Evolutionary conservation across 2,329 filamentous ascomycete species (phyloP).

Genomic region (Ploettnerulaceae sp.): DNA sequence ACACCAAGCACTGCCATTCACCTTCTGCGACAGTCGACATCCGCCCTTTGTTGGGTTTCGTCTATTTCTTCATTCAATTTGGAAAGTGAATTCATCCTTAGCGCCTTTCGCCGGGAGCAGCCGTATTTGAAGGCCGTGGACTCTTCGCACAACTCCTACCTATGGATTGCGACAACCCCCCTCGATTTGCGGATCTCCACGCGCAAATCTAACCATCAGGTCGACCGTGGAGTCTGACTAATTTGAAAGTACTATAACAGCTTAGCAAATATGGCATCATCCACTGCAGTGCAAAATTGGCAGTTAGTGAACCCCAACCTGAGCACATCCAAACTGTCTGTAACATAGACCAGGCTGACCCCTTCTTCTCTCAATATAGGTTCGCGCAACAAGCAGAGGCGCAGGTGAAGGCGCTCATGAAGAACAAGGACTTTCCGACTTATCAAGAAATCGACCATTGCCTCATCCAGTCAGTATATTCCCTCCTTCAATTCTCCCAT

Average conservation of each 20-base stretch:
- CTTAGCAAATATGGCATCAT: slow-evolving; percentile 24
- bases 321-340: slow-evolving; percentile 1
- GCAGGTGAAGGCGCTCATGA: slow-evolving; percentile 44
- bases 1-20: background rate
- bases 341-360: slow-evolving; percentile 19
- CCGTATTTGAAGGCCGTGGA: slow-evolving; percentile 6
- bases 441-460: slow-evolving; percentile 41
- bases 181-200: slow-evolving; percentile 37
- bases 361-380: slow-evolving; percentile 24
- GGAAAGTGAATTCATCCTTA: slow-evolving; percentile 6
- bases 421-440: slow-evolving; percentile 42
- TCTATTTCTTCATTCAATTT: background rate
- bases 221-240: slow-evolving; percentile 44
- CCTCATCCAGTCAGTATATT: slow-evolving; percentile 28
- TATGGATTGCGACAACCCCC: slow-evolving; percentile 30
- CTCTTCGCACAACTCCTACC: slow-evolving; percentile 9
- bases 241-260: slow-evolving; percentile 10
- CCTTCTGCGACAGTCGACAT: background rate
- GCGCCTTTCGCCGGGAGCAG: slow-evolving; percentile 12
- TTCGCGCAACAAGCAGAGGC: slow-evolving; percentile 44
- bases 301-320: slow-evolving; percentile 39
- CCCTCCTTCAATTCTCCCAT: background rate
- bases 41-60: slow-evolving; percentile 4
- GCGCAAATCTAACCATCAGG: slow-evolving; percentile 53
- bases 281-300: slow-evolving; percentile 46